Conservation (phyloP, 2,329 filamentous ascomycete species). For the Hirsutella minnesotensis region DNA sequence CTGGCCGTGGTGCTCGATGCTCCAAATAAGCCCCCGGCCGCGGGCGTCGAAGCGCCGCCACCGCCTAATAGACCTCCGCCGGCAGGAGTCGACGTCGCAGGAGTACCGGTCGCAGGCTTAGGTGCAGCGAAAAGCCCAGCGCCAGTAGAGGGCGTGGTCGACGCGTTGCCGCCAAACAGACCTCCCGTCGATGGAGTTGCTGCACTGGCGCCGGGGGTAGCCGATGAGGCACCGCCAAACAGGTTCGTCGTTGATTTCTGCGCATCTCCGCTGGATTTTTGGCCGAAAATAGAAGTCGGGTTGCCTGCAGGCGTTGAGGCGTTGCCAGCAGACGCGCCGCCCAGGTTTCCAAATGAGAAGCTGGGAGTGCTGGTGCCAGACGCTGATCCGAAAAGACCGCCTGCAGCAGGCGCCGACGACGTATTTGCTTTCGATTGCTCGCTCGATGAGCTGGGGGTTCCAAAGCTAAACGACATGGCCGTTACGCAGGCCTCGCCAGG, state of each 20-base stretch:
- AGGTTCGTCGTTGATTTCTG: conserved; percentile 17
- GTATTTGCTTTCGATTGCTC: conserved; percentile 18
- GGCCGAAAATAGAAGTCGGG: conserved; percentile 19
- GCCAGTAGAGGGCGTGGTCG: conserved; percentile 1
- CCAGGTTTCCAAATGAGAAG: conserved; percentile 29
- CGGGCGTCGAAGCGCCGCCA: conserved; percentile 3
- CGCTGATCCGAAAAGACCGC: conserved; percentile 27
- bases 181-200: conserved; percentile 9
- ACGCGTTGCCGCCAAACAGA: conserved; percentile 7
- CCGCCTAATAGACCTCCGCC: conserved; percentile 11
- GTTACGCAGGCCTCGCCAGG: not conserved
- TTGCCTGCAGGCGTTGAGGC: conserved; percentile 16
- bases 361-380: conserved; percentile 15
- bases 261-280: conserved; percentile 14
- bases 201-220: conserved; percentile 3
- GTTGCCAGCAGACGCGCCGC: conserved; percentile 12
- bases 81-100: conserved; percentile 9
- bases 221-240: conserved; percentile 15
- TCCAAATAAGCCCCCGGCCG: conserved; percentile 7
- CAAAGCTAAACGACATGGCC: conserved; percentile 29
- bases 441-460: conserved; percentile 19
- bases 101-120: conserved; percentile 3
- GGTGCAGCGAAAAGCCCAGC: conserved; percentile 8
- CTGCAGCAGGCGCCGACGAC: conserved; percentile 26
- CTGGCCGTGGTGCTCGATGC: conserved; percentile 5